Base-by-base conservation (phyloP, 1,284 basidiomycete genomes). In the Schizophyllum amplum region DNA sequence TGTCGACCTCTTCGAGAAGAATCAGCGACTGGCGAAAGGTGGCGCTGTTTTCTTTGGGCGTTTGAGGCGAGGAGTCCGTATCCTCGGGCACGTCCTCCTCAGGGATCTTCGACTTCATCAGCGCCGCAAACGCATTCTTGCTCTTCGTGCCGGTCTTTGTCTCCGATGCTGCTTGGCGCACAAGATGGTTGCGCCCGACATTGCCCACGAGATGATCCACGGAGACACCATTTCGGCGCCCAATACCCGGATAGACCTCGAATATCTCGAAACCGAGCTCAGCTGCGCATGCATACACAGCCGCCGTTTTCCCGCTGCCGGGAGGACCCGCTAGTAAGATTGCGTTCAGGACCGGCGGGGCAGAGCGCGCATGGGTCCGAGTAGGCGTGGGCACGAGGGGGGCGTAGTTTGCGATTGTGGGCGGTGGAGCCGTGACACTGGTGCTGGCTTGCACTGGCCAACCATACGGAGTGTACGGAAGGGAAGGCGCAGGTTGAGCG, bases 191-290 rank as follows among this genome's bases (percentile, higher is more conserved):
- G 71, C 84, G 90, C 9, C 92, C 92, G 1, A 98, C 91, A 62
- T 97, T 93, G 9, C 97, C 97, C 22, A 99, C 85, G 58, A 96
- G 80, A 55, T 80, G 77, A 55, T 90, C 83, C 57, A 99, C 72
- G 61, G 86, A 91, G 33, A 85, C 78, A 1, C 90, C 92, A 50
- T 84, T 90, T 22, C 97, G 82, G 66, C 83, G 89, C 23, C 92
- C 92, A 58, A 95, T 87, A 4, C 97, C 97, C n/a, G 97, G 90
- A 71, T 94, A 92, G 7, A 99, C 92, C 70, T 99, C 97, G 66
- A 99, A 98, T 11, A 99, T 86, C 54, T 97, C 92, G 88, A 91
- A 99, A 4, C 90, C 93, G 21, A 99, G 79, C 70, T 98, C 93
- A 49, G 87, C 82, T 2, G 95, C 93, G 62, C 94, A 95, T 0